phyloP scores from a whole-genome alignment of 306 rosid genomes.

The Cicer bijugum region DNA sequence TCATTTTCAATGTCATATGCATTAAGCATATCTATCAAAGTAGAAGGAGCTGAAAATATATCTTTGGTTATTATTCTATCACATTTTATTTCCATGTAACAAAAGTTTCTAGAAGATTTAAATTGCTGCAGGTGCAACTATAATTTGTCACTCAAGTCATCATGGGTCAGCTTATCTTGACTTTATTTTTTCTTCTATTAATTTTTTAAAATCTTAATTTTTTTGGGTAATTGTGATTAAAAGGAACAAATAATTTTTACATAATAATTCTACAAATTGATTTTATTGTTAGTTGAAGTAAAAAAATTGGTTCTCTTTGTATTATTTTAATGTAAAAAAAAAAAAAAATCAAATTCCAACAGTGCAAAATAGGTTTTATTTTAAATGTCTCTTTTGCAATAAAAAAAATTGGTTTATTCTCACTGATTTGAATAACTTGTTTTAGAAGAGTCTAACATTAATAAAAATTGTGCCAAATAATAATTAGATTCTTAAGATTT shows the following conservation, averaged over 20 bases:
- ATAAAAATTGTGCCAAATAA: constrained; percentile 26
- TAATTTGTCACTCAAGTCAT: constrained; percentile 52
- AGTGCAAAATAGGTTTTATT: neutral
- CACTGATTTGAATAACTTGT: neutral
- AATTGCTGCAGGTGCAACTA: constrained; percentile 42
- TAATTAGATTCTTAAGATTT: constrained; percentile 9
- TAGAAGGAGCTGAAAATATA: constrained; percentile 59
- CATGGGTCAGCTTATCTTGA: constrained; percentile 53
- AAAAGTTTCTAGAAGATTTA: constrained; percentile 67
- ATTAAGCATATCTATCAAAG: constrained; percentile 40
- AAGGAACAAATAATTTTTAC: neutral
- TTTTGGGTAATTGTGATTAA: constrained; percentile 41
- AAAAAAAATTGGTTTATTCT: neutral
- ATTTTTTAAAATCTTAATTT: constrained; percentile 10
- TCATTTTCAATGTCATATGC: constrained; percentile 56
- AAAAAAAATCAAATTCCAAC: neutral
- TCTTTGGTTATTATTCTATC: constrained; percentile 38
- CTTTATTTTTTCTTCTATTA: constrained; percentile 5
- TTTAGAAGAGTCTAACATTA: neutral
- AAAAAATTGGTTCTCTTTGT: neutral
- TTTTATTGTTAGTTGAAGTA: neutral
- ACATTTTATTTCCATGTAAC: constrained; percentile 36
- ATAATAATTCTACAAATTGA: neutral
- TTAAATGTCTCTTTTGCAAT: too few relatives aligned
- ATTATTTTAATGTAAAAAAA: neutral